phyloP scores from a whole-genome alignment of 352 stramenopile genomes.

The Peronospora belbahrii region DNA sequence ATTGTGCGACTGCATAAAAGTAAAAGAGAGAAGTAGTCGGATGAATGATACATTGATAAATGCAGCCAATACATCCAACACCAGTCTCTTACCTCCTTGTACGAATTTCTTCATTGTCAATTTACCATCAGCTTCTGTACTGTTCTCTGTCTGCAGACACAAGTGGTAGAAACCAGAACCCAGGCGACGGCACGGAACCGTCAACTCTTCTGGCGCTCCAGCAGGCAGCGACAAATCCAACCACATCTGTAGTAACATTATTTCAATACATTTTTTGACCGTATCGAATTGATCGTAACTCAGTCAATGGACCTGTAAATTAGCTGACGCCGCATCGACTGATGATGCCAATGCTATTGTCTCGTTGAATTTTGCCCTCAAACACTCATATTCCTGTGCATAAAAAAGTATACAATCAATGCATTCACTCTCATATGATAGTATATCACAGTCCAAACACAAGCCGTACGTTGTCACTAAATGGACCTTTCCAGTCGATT shows the following conservation, averaged over 20 bases:
- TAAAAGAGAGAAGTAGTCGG: background rate
- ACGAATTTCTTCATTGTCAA: constrained; percentile 49
- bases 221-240: constrained; percentile 33
- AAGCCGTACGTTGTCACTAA: constrained; percentile 55
- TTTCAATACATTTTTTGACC: too few relatives aligned
- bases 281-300: background rate
- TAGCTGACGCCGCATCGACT: constrained; percentile 16
- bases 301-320: constrained; percentile 64
- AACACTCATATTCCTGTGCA: constrained; percentile 56
- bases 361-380: constrained; percentile 42
- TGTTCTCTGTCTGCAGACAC: constrained; percentile 34
- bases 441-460: background rate
- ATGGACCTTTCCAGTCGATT: constrained; percentile 67
- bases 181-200: constrained; percentile 15
- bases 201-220: constrained; percentile 23
- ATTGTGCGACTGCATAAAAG: constrained; percentile 45
- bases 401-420: background rate
- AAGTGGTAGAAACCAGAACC: constrained; percentile 45
- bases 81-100: constrained; percentile 39
- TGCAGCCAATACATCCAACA: background rate
- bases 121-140: constrained; percentile 7
- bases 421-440: background rate
- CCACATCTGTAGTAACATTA: constrained; percentile 25
- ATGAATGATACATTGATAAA: background rate
- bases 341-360: constrained; percentile 18